Conservation (phyloP, 441 rosid species). For the Croton laevigatus region DNA sequence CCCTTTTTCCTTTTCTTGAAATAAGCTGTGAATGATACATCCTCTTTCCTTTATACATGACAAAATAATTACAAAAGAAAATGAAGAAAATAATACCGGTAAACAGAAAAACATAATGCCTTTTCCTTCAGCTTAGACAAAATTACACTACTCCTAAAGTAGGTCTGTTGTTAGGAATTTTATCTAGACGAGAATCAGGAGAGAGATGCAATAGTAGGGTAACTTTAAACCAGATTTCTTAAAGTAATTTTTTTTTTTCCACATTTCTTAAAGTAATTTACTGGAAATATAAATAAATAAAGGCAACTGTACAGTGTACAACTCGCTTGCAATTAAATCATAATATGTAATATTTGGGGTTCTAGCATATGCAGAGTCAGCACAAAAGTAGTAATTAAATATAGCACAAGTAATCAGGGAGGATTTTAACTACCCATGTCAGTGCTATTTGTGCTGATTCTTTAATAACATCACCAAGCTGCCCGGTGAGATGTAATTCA, state of each 20-base stretch:
- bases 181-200: background rate
- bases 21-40: background rate
- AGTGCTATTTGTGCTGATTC: constrained; percentile 98
- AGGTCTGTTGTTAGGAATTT: too few relatives aligned
- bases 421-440: constrained; percentile 75
- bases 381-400: background rate
- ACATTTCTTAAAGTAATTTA: background rate
- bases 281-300: too few relatives aligned
- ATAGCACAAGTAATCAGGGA: constrained; percentile 11
- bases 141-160: background rate
- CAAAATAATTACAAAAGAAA: background rate
- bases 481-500: constrained; percentile 94
- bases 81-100: background rate
- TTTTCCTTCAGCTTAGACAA: background rate
- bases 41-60: background rate
- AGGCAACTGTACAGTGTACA: background rate
- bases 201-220: background rate
- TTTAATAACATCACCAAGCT: constrained; percentile 97
- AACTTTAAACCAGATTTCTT: background rate
- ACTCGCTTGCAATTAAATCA: background rate
- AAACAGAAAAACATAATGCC: background rate
- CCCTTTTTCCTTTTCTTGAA: background rate
- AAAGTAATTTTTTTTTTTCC: background rate
- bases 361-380: background rate
- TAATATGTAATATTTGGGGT: background rate